Conservation (phyloP, 768 basidiomycete species). For the Kwoniella pini region DNA sequence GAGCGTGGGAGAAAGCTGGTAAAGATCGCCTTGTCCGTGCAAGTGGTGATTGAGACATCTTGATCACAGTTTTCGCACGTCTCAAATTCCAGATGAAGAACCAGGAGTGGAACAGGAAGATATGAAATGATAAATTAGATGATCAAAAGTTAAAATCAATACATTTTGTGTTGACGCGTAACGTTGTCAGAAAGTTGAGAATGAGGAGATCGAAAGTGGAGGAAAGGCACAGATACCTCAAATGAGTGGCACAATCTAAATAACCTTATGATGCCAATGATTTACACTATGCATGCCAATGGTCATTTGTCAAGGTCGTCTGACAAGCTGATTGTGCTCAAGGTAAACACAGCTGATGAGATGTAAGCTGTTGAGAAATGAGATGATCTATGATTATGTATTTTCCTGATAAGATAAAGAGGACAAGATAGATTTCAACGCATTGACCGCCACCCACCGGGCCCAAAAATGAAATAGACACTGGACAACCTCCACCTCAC, state of each 20-base stretch:
- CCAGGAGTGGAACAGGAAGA: not conserved
- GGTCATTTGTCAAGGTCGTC: too few species aligned
- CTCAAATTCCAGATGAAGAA: not conserved
- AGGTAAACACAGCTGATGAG: too few species aligned
- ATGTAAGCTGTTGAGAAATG: too few species aligned
- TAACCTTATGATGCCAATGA: too few species aligned
- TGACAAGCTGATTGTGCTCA: too few species aligned
- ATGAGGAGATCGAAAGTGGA: constrained; percentile 1
- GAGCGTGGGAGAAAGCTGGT: constrained; percentile 37
- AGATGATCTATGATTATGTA: too few species aligned
- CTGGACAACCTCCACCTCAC: too few species aligned
- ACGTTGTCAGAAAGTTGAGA: not conserved
- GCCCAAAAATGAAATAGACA: too few species aligned
- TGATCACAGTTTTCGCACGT: too few species aligned
- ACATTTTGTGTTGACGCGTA: constrained; percentile 1
- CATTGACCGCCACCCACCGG: too few species aligned
- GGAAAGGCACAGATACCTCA: not conserved
- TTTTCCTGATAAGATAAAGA: not conserved
- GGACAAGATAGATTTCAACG: not conserved
- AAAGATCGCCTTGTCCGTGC: constrained; percentile 36
- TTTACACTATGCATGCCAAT: too few species aligned
- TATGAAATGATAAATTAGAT: not conserved
- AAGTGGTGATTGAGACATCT: constrained; percentile 48
- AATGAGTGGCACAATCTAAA: not conserved
- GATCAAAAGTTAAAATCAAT: not conserved